These are phyloP conservation scores for Pestalotiopsis sp. DNA, from an alignment of 2,329 filamentous ascomycete genomes.

Conservation along the genomic window DNA sequence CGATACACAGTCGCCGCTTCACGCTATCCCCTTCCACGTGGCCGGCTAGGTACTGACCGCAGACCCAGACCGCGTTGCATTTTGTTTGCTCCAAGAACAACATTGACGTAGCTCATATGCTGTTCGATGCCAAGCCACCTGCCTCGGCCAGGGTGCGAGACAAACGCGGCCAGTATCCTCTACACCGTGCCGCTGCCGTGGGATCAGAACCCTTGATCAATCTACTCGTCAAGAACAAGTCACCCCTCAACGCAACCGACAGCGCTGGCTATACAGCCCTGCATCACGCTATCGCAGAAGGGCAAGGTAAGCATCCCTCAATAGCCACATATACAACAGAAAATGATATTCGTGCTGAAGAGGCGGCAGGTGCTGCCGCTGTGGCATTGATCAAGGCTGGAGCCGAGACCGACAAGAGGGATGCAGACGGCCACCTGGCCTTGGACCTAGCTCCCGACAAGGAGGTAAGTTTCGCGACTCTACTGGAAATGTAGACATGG, in stretches of 20 bases:
- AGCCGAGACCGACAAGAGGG: conserved; percentile 77
- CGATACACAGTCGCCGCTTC: background rate
- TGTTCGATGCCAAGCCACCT: conserved; percentile 68
- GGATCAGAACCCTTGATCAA: conserved; percentile 87
- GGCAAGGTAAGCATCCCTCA: conserved; percentile 53
- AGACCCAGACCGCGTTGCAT: conserved; percentile 75
- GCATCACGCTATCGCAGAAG: conserved; percentile 82
- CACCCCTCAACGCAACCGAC: conserved; percentile 83
- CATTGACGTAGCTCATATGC: conserved; percentile 73
- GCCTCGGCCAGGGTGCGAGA: conserved; percentile 82
- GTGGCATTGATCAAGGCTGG: conserved; percentile 80
- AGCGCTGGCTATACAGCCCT: conserved; percentile 81
- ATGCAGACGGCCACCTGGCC: conserved; percentile 68
- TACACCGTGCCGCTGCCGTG: conserved; percentile 88
- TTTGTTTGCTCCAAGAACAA: conserved; percentile 91
- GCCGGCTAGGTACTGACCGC: background rate
- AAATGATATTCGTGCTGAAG: background rate
- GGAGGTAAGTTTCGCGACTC: conserved; percentile 57
- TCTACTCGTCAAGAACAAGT: conserved; percentile 73
- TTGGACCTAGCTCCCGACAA: conserved; percentile 84
- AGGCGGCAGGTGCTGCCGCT: conserved; percentile 68
- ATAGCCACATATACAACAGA: background rate
- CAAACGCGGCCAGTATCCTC: conserved; percentile 80
- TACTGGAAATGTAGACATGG: background rate
- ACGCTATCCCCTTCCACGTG: background rate